Base-by-base conservation (phyloP, 495 filamentous ascomycete genomes). In the Pseudotulostoma volvatum region DNA sequence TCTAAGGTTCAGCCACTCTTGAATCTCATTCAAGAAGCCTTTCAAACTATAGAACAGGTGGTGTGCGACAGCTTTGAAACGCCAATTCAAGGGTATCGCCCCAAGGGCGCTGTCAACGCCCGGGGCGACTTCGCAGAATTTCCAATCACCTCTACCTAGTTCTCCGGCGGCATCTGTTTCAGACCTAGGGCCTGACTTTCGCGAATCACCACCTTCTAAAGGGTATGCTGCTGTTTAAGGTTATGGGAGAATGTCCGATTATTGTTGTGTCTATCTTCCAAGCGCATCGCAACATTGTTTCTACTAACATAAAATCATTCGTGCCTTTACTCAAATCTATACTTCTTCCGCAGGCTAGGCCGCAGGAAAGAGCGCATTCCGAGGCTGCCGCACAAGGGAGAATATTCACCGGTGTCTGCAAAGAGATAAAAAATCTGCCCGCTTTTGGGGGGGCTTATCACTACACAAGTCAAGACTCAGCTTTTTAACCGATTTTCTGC, bases 381-480 rank as follows among this genome's bases (percentile, higher is more conserved):
- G 84, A 93, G 32, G 87, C 92, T 18, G 73, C 69, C 7, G 70
- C 74, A 2, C 75, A 75, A 47, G 73, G 71, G 16, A 79, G 72
- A 21, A 81, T 92, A 1, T 95, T 95, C 47, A 92, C 84, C 0
- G 92, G 90, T 4, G 84, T 99, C 18, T 90, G 83, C 60, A 81
- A 80, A 25, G 84, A 88, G 41, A 95, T 99, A 46, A 86, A 84
- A 59, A 93, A 95, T 48, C 67, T 88, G 15, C 78, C 80, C 14
- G 92, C 88, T 4, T 99, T 95, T 63, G n/a, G 92, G 92, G 1
- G 92, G 96, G 42, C 87, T 99, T 42, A 88, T 99, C 38, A 95
- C 84, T 0, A 85, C 85, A 0, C 92, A 99, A 57, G 90, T 99
- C 32, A 99, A 99, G 68, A 96, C 90, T 99, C 92, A 93, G 84